A percentile compares a stretch with the other conserved stretches of the same genome.
Conservation (phyloP, 257 asterid species). For the Penstemon barbatus region DNA sequence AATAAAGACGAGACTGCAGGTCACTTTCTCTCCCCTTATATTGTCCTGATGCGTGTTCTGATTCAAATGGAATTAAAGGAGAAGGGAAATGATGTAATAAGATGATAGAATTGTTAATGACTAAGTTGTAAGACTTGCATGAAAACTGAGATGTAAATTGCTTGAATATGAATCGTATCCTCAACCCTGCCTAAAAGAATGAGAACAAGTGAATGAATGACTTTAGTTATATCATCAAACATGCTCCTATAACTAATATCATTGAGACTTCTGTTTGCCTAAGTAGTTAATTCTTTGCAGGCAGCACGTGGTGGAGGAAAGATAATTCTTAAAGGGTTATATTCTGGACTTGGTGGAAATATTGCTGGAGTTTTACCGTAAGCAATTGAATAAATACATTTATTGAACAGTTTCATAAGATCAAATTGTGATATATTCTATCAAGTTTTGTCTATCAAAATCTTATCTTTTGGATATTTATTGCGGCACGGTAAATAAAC, state of each 20-base stretch:
- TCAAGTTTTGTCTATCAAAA: neutral
- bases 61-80: conserved; percentile 3
- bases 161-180: neutral
- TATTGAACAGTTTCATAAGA: conserved; percentile 7
- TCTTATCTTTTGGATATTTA: conserved; percentile 9
- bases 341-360: conserved; percentile 94
- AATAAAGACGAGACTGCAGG: conserved; percentile 94
- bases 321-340: conserved; percentile 84
- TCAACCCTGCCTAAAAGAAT: conserved; percentile 13
- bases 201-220: conserved; percentile 14
- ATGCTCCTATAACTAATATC: conserved; percentile 6
- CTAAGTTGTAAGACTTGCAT: neutral
- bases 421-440: conserved; percentile 5
- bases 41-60: neutral
- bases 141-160: conserved; percentile 6
- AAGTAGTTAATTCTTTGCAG: conserved; percentile 42
- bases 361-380: conserved; percentile 97
- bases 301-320: conserved; percentile 92
- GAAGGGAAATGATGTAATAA: conserved; percentile 5
- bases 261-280: conserved; percentile 21
- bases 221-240: conserved; percentile 14
- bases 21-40: conserved; percentile 31
- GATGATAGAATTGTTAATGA: neutral
- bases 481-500: neutral
- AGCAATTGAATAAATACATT: conserved; percentile 36